phyloP scores from a whole-genome alignment of 2,329 filamentous ascomycete genomes.

The Penicillium brevicompactum region DNA sequence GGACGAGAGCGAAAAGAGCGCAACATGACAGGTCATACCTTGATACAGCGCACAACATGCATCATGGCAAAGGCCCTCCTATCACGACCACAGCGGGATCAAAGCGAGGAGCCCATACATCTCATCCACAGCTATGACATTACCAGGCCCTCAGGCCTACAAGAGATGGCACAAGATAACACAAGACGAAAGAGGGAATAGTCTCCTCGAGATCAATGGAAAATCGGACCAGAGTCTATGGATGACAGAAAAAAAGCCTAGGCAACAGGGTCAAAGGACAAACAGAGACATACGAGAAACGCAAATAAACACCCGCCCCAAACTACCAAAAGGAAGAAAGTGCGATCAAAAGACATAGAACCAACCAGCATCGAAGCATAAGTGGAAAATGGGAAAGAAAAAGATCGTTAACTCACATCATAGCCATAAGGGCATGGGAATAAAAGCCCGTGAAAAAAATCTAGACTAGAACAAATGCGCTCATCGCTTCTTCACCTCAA shows the following conservation, averaged over 20 bases:
- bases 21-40: background rate
- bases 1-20: background rate
- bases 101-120: too few species aligned
- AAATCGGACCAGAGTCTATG: background rate
- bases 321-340: slow-evolving; percentile 8
- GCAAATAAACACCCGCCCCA: slow-evolving; percentile 4
- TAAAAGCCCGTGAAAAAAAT: slow-evolving; percentile 6
- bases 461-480: slow-evolving; percentile 17
- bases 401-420: slow-evolving; percentile 32
- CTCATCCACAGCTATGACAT: background rate
- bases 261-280: background rate
- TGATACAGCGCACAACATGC: background rate
- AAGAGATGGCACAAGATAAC: background rate
- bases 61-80: too few species aligned
- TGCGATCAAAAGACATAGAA: slow-evolving; percentile 16
- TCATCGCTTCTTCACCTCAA: slow-evolving; percentile 74
- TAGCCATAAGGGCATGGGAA: slow-evolving; percentile 15
- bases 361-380: slow-evolving; percentile 29
- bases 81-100: too few species aligned
- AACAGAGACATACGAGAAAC: slow-evolving; percentile 4
- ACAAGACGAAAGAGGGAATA: background rate
- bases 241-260: background rate
- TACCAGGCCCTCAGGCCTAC: background rate
- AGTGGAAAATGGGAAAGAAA: slow-evolving; percentile 17
- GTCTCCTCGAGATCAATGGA: background rate